Evolutionary conservation across 1,284 basidiomycete species (phyloP), one percentile per base, ranked within the genome.

Genomic region (Mycocalia duriaeana): DNA sequence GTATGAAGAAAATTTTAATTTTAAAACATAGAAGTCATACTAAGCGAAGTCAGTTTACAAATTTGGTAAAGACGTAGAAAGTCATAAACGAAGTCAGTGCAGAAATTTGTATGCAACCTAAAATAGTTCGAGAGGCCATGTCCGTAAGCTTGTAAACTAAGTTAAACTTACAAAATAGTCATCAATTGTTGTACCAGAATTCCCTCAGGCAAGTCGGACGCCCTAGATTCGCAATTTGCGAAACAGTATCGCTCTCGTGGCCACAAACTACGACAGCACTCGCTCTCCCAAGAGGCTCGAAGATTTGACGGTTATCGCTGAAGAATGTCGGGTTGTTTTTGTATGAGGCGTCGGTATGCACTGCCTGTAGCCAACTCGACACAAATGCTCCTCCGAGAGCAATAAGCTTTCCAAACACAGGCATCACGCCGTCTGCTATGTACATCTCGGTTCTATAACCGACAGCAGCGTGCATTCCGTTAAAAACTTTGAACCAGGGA

Each of bases 181-280:
- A n/a, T n/a, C n/a, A 38, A 19, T 38, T 38, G 11, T 38, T 18
- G 43, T 45, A 74, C 81, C 70, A 79, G 57, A 4, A 62, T 60
- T 47, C 41, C 44, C 44, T 38, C 31, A 45, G 22, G 25, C 46
- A 47, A 4, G 5, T 47, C 14, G 24, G 36, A 2, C 13, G 14
- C 4, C 46, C 46, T 19, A 24, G 19, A 38, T 49, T 42, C 24
- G 24, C 45, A 13, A 25, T 9, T 24, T 50, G 26, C 45, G 25
- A 42, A 7, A 50, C 35, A 23, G 28, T 25, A 44, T 50, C 49
- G 13, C n/a, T 22, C 31, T 38, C 45, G 28, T 46, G 45, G 8
- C 49, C 49, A 22, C 49, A 50, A 20, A 25, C 24, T 22, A 50
- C 46, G n/a, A 50, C 39, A 26, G 40, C 49, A 5, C 34, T 25